A percentile compares a stretch with the other conserved stretches of the same genome.
Evolutionary conservation across 768 basidiomycete species (phyloP).

Genomic region (Tricholoma matsutake): DNA sequence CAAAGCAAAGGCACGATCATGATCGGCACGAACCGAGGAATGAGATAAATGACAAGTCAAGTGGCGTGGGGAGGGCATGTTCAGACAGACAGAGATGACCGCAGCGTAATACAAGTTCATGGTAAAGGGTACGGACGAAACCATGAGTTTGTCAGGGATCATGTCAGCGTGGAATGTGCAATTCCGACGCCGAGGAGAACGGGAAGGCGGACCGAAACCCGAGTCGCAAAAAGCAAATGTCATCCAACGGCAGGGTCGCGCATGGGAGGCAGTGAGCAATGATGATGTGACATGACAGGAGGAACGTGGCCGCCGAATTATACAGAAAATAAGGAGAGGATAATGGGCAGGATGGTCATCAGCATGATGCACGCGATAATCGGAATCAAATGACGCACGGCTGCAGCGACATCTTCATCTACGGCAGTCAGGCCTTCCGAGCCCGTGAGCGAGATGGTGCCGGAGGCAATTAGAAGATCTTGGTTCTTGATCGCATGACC

Average conservation of each 20-base stretch:
- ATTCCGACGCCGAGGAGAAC: neutral
- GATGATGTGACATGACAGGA: slow-evolving; percentile 7
- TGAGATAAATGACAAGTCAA: neutral
- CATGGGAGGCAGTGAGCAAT: neutral
- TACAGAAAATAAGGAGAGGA: slow-evolving; percentile 8
- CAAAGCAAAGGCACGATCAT: neutral
- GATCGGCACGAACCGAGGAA: neutral
- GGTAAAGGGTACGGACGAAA: neutral
- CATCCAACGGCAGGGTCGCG: neutral
- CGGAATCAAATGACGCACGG: slow-evolving; percentile 47
- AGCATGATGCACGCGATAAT: slow-evolving; percentile 7
- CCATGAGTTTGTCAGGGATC: neutral
- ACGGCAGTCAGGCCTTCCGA: slow-evolving; percentile 80
- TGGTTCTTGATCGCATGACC: slow-evolving; percentile 98
- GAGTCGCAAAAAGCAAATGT: neutral
- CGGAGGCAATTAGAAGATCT: slow-evolving; percentile 89
- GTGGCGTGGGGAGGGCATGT: neutral
- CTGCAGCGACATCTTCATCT: slow-evolving; percentile 88
- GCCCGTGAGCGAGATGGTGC: slow-evolving; percentile 74
- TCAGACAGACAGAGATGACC: neutral
- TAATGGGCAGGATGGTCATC: slow-evolving; percentile 8
- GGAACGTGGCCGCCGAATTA: neutral
- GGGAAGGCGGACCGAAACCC: neutral
- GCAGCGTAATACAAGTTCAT: neutral
- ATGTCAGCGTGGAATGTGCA: neutral